Percentiles rank a stretch among this genome's conserved stretches.
phyloP scores from a whole-genome alignment of 179 eudicot genomes.

The Nepenthes alata region DNA sequence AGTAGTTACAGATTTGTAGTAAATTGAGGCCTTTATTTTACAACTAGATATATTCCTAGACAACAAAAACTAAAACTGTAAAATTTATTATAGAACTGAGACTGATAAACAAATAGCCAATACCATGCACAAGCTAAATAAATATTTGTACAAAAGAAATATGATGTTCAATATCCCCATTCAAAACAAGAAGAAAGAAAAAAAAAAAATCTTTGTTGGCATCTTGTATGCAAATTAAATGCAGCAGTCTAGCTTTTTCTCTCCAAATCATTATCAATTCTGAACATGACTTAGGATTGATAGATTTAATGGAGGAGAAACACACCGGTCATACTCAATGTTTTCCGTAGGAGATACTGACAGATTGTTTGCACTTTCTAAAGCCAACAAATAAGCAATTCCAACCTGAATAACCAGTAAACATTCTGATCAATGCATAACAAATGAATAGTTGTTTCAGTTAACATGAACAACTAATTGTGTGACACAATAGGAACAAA shows the following conservation, averaged over 20 bases:
- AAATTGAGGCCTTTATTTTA: too few relatives aligned
- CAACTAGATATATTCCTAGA: too few relatives aligned
- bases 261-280: too few relatives aligned
- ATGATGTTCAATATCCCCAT: neutral
- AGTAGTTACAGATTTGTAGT: too few relatives aligned
- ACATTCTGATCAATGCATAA: neutral
- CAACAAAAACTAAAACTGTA: too few relatives aligned
- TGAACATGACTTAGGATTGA: neutral
- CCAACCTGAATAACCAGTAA: conserved; percentile 50
- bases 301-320: neutral
- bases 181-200: neutral
- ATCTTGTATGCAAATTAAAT: too few relatives aligned
- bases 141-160: neutral
- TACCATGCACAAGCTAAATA: neutral
- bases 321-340: conserved; percentile 87
- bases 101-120: neutral
- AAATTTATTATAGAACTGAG: too few relatives aligned
- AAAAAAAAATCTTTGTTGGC: too few relatives aligned
- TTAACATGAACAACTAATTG: neutral
- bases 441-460: neutral
- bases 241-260: too few relatives aligned
- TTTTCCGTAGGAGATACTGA: conserved; percentile 64
- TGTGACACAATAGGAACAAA: too few relatives aligned
- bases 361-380: conserved; percentile 74
- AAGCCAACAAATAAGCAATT: conserved; percentile 87